Percentiles rank a stretch among this genome's conserved stretches.
Evolutionary conservation across 2,329 filamentous ascomycete genomes (phyloP).

Genomic region (Scedosporium aurantiacum): DNA sequence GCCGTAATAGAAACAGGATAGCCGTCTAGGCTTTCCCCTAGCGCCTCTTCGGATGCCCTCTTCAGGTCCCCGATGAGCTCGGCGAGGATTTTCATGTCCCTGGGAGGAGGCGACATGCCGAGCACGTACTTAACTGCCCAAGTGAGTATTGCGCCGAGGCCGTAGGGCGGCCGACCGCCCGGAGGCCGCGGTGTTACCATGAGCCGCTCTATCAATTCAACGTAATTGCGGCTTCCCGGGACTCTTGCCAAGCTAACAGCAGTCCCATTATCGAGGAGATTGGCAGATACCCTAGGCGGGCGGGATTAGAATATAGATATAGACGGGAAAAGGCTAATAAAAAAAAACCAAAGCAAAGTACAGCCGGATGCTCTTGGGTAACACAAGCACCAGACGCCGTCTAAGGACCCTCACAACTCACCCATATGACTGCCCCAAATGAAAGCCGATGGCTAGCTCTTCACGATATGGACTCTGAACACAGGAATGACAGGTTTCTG

Average conservation of each 20-base stretch:
- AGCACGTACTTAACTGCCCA: not conserved
- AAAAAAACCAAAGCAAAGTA: not conserved
- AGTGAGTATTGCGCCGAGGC: not conserved
- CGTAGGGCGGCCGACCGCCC: not conserved
- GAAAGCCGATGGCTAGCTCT: not conserved
- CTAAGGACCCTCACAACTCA: not conserved
- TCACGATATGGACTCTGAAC: not conserved
- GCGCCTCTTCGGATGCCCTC: too few relatives aligned
- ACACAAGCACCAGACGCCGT: not conserved
- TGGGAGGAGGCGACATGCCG: not conserved
- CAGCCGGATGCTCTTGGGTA: not conserved
- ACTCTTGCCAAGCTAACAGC: not conserved
- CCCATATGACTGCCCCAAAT: not conserved
- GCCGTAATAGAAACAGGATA: too few relatives aligned
- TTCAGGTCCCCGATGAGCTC: too few relatives aligned
- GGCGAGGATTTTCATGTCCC: too few relatives aligned
- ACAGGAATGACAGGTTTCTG: not conserved
- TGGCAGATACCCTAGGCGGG: not conserved
- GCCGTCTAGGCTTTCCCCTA: too few relatives aligned
- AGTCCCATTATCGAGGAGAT: not conserved
- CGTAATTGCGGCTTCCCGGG: not conserved
- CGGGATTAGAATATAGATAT: not conserved
- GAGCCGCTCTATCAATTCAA: not conserved
- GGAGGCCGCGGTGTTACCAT: not conserved
- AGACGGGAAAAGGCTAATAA: not conserved